These are phyloP conservation scores for Aquanectria penicillioides DNA, from an alignment of 2,329 filamentous ascomycete species.

Conservation along the genomic window DNA sequence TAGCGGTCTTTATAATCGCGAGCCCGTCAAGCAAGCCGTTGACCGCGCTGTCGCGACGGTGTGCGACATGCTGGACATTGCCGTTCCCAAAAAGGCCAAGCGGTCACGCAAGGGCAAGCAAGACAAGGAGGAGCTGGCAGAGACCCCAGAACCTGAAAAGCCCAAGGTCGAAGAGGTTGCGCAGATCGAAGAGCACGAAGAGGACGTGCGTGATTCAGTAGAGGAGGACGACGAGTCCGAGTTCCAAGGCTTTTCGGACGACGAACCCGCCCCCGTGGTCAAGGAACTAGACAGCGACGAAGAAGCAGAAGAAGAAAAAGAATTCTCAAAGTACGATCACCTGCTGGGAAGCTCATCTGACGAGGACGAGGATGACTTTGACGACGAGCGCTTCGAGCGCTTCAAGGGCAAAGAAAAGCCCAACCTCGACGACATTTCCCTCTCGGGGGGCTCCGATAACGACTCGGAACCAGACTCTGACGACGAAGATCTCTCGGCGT, in stretches of 20 bases:
- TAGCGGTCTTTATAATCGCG: constrained; percentile 64
- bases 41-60: constrained; percentile 60
- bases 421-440: constrained; percentile 53
- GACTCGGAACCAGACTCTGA: constrained; percentile 43
- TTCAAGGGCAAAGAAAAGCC: constrained; percentile 48
- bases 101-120: constrained; percentile 45
- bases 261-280: constrained; percentile 13
- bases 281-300: constrained; percentile 39
- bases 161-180: constrained; percentile 18
- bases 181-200: too few relatives aligned
- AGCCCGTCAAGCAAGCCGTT: constrained; percentile 60
- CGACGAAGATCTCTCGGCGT: constrained; percentile 34
- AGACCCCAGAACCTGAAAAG: constrained; percentile 30
- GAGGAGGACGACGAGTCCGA: constrained; percentile 44
- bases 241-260: constrained; percentile 51
- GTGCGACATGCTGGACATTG: constrained; percentile 59
- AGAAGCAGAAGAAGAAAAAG: constrained; percentile 46
- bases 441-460: constrained; percentile 45
- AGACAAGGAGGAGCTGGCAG: constrained; percentile 44
- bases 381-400: constrained; percentile 44
- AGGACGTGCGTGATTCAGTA: constrained; percentile 31
- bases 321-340: constrained; percentile 54
- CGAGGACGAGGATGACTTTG: constrained; percentile 51
- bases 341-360: constrained; percentile 57
- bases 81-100: constrained; percentile 55